Conservation (phyloP, 495 filamentous ascomycete genomes). For the Aspergillus campestris region DNA sequence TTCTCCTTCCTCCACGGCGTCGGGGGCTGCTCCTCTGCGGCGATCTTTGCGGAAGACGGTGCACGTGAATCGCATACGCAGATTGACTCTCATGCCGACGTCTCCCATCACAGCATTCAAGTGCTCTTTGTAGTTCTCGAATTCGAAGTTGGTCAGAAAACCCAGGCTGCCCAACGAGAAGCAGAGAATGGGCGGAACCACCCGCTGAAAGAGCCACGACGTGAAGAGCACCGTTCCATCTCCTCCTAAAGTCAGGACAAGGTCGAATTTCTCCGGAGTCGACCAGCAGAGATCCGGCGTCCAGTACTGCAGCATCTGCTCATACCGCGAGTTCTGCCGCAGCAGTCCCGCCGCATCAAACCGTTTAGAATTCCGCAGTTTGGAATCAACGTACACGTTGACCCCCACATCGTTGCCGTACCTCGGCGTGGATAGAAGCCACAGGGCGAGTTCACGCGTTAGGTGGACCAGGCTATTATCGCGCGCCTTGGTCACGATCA, state of each 20-base stretch:
- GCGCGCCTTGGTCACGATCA: slow-evolving; percentile 94
- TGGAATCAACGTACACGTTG: slow-evolving; percentile 91
- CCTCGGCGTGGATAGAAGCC: slow-evolving; percentile 75
- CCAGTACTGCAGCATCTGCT: slow-evolving; percentile 84
- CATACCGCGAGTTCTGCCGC: slow-evolving; percentile 59
- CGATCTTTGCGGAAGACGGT: slow-evolving; percentile 66
- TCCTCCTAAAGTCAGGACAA: slow-evolving; percentile 85
- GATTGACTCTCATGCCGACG: slow-evolving; percentile 85
- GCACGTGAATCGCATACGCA: slow-evolving; percentile 97
- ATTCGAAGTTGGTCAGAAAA: slow-evolving; percentile 91
- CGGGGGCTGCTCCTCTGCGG: slow-evolving; percentile 34
- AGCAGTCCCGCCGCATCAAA: slow-evolving; percentile 72
- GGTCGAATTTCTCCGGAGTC: slow-evolving; percentile 81
- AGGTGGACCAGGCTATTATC: slow-evolving; percentile 82
- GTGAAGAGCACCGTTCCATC: slow-evolving; percentile 91
- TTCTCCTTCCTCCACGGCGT: slow-evolving; percentile 62
- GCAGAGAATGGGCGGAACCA: slow-evolving; percentile 82
- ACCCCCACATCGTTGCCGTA: slow-evolving; percentile 75
- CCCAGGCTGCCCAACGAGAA: slow-evolving; percentile 86
- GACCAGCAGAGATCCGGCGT: slow-evolving; percentile 88
- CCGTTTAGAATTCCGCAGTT: slow-evolving; percentile 74
- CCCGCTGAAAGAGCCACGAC: slow-evolving; percentile 87
- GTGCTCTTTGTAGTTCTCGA: slow-evolving; percentile 68
- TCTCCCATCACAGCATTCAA: slow-evolving; percentile 83
- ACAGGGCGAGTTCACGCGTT: slow-evolving; percentile 77